Evolutionary conservation across 495 filamentous ascomycete species (phyloP).

Genomic region (Penicillium antarcticum): DNA sequence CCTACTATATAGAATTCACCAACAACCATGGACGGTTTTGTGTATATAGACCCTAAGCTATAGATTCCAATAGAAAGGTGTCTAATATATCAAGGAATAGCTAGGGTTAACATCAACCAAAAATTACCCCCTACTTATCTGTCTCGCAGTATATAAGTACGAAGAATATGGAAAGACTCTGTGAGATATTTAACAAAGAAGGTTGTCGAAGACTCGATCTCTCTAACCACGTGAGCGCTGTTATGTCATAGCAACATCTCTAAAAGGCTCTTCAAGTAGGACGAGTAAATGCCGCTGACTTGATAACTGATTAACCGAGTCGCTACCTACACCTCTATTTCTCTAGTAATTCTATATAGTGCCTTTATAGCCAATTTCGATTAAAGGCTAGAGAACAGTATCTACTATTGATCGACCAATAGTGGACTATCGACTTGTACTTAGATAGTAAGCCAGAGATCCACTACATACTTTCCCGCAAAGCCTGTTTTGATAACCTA

Average conservation of each 20-base stretch:
- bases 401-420: conserved; percentile 22
- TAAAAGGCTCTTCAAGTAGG: conserved; percentile 1
- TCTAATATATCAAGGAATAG: conserved; percentile 15
- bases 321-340: conserved; percentile 9
- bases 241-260: conserved; percentile 21
- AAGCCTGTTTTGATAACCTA: conserved; percentile 4
- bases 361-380: conserved; percentile 34
- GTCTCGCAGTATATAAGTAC: conserved; percentile 5
- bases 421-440: conserved; percentile 41
- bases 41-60: conserved; percentile 4
- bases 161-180: conserved; percentile 22
- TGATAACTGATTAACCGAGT: conserved; percentile 8
- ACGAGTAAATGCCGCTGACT: neutral
- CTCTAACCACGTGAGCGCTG: conserved; percentile 21
- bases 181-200: conserved; percentile 23
- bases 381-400: conserved; percentile 24
- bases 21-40: conserved; percentile 4
- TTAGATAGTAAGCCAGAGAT: conserved; percentile 21
- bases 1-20: neutral
- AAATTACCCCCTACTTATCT: conserved; percentile 16
- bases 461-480: neutral
- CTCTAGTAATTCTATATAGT: conserved; percentile 13
- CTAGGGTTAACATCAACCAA: conserved; percentile 14
- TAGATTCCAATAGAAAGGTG: conserved; percentile 2
- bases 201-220: conserved; percentile 20